Conservation (phyloP, 1,284 basidiomycete species). For the Porogramme epimiltina region DNA sequence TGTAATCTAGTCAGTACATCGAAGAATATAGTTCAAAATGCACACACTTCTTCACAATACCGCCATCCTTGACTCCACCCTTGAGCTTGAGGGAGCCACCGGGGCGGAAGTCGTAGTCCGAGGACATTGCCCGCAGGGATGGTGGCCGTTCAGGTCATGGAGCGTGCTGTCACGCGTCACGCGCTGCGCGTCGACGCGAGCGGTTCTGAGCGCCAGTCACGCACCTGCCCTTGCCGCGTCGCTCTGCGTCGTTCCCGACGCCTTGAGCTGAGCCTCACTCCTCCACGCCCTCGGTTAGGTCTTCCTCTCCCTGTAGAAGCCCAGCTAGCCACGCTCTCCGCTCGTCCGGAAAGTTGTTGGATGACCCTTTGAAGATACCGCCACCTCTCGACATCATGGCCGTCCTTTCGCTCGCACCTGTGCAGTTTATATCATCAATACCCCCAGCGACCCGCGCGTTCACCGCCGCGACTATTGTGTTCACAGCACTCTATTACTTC, state of each 20-base stretch:
- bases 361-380: conserved; percentile 9
- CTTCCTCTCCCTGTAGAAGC: no score
- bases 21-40: conserved; percentile 12
- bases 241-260: not conserved
- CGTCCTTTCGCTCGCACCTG: conserved; percentile 63
- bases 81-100: conserved; percentile 92
- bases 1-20: conserved; percentile 32
- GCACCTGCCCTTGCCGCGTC: conserved; percentile 4
- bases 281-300: not conserved
- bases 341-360: conserved; percentile 1
- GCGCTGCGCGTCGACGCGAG: conserved; percentile 15
- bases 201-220: conserved; percentile 15
- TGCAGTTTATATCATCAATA: conserved; percentile 67
- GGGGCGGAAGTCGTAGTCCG: conserved; percentile 85
- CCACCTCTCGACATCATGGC: conserved; percentile 51
- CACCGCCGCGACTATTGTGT: conserved; percentile 66
- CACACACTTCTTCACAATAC: conserved; percentile 82
- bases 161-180: conserved; percentile 28
- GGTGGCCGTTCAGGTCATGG: conserved; percentile 26
- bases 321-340: not conserved
- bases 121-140: conserved; percentile 46
- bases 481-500: conserved; percentile 68
- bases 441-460: conserved; percentile 82
- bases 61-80: conserved; percentile 75
- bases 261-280: not conserved